A percentile compares a stretch with the other conserved stretches of the same genome.
Evolutionary conservation across 805 yeast genomes (phyloP).

Genomic region (Diddensiella caesifluorescens): DNA sequence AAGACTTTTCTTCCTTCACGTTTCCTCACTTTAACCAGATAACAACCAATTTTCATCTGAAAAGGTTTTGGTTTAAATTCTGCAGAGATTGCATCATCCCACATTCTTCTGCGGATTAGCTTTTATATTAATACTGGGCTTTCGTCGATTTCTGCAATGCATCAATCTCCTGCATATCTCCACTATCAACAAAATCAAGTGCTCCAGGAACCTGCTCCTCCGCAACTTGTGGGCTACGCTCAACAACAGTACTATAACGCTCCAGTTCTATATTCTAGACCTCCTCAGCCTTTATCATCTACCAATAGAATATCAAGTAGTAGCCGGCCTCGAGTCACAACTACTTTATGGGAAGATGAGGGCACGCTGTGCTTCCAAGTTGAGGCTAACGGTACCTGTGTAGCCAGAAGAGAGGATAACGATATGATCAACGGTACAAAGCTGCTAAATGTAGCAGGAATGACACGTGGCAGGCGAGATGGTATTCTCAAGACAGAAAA

Average conservation of each 20-base stretch:
- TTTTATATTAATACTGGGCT: too few relatives aligned
- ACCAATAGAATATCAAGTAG: not conserved
- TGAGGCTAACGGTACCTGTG: constrained; percentile 74
- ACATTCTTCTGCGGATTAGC: too few relatives aligned
- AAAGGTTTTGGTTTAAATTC: too few relatives aligned
- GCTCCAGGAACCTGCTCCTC: too few relatives aligned
- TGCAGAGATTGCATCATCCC: too few relatives aligned
- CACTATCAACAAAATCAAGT: not conserved
- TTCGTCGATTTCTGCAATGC: too few relatives aligned
- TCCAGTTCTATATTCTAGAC: too few relatives aligned
- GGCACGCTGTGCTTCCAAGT: constrained; percentile 80
- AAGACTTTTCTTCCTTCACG: too few relatives aligned
- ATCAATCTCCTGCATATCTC: not conserved
- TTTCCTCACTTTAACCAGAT: too few relatives aligned
- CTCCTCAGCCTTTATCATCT: not conserved
- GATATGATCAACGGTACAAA: constrained; percentile 85
- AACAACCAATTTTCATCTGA: too few relatives aligned
- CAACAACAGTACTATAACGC: too few relatives aligned
- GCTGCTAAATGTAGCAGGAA: constrained; percentile 73
- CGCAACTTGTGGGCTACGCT: not conserved
- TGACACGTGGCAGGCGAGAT: constrained; percentile 84
- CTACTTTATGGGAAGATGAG: constrained; percentile 91
- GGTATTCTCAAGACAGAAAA: constrained; percentile 76
- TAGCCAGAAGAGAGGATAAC: constrained; percentile 78
- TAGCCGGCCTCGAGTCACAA: constrained; percentile 54